These are phyloP conservation scores for Cladorrhinum samala DNA, from an alignment of 495 filamentous ascomycete species.

Conservation along the genomic window DNA sequence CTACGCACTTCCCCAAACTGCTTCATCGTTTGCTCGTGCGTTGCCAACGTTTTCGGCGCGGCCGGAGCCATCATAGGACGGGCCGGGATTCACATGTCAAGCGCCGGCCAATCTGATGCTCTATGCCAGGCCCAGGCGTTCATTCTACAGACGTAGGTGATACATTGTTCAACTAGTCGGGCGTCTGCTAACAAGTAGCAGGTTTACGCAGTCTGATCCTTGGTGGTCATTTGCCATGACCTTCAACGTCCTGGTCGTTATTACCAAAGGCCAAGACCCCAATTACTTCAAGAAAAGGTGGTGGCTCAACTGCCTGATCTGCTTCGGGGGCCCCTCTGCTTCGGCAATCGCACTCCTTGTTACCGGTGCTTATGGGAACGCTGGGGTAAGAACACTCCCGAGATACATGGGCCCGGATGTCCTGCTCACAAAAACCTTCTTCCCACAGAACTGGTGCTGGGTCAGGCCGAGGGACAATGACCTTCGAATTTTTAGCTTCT, in stretches of 20 bases:
- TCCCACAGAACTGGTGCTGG: conserved; percentile 83
- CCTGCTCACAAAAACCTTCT: too few relatives aligned
- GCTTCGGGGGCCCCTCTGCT: conserved; percentile 50
- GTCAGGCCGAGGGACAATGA: conserved; percentile 55
- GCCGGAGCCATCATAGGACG: conserved; percentile 60
- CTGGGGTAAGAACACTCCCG: too few relatives aligned
- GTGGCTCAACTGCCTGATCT: conserved; percentile 61
- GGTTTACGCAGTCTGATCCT: conserved; percentile 53
- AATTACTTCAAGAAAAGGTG: conserved; percentile 58
- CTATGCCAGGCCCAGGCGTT: conserved; percentile 75
- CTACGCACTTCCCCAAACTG: conserved; percentile 71
- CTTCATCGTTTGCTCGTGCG: conserved; percentile 69
- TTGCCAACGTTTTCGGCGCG: conserved; percentile 66
- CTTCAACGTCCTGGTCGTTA: conserved; percentile 75
- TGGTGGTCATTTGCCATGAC: conserved; percentile 71
- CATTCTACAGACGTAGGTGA: conserved; percentile 53
- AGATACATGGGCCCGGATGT: too few relatives aligned
- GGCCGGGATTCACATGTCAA: conserved; percentile 33
- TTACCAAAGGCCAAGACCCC: conserved; percentile 65
- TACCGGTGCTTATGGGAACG: neutral
- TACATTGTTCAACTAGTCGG: conserved; percentile 35
- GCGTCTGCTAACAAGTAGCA: conserved; percentile 13
- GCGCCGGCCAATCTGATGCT: conserved; percentile 1
- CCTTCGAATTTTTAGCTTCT: conserved; percentile 66
- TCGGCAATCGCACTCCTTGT: neutral